Evolutionary conservation across 1,284 basidiomycete species (phyloP), one percentile per base, ranked within the genome.

Genomic region (Moesziomyces aphidis): DNA sequence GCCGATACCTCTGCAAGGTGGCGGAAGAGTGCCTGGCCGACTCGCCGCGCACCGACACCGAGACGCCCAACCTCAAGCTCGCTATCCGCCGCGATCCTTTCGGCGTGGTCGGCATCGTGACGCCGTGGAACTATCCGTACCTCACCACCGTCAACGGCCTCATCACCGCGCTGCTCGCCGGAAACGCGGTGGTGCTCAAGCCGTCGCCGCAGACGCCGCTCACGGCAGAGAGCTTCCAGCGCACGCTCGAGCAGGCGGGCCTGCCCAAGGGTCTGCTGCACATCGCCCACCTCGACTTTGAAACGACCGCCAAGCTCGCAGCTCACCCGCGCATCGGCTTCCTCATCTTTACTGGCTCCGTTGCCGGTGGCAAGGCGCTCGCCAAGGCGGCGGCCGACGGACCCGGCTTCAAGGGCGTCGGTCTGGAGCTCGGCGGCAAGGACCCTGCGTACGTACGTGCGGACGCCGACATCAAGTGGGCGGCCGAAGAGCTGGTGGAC

Each of bases 131-230:
- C 67, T 94, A 93, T 71, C 62, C 90, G 86, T 22, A 52, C 43
- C 36, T 64, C 28, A 36, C 42, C 49, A 51, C 56, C 50, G 89
- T 97, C 85, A 97, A 97, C 86, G 90, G 93, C 2, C 90, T 97
- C 57, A 88, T 97, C 48, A 69, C 75, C 24, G 59, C 71, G 34
- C 36, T 71, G 55, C 71, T 82, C 26, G 74, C 80, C 50, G 93
- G 95, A 28, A 97, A 98, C 85, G 87, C 92, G 0, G 92, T 97
- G 17, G 86, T 97, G 52, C 87, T 97, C 83, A 98, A 97, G 85
- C 94, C 95, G 0, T 95, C 94, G 4, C 95, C 95, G 1, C 95
- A 97, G 84, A 97, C 95, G 0, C 95, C 95, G 3, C 86, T 94
- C 47, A 90, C 90, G 0, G 94, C 92, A 4, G 93, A 97, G 85